Evolutionary conservation across 441 rosid species (phyloP), one percentile per base, ranked within the genome.

Genomic region (Populus hybrid): DNA sequence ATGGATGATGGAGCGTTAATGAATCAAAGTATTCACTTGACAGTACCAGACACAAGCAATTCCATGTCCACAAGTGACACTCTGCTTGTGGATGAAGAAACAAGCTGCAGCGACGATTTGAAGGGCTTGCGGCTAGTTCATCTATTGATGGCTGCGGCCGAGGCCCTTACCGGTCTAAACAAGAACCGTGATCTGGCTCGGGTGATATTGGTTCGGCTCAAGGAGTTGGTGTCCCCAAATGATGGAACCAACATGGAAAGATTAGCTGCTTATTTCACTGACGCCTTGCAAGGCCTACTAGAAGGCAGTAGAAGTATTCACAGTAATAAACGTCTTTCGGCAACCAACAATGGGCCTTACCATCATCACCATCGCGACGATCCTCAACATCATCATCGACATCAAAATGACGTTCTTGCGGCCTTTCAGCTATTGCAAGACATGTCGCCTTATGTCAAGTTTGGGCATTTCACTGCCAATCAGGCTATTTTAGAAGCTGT

Each of bases 141-240:
- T 78, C 88, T 94, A 53, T 77, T 94, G 70, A 89, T 91, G 89
- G 98, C 97, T 0, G 94, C 97, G 0, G 97, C 97, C 0, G 98
- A 94, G 86, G 97, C 97, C 14, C 84, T 90, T 16, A 85, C 88
- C 5, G 95, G 92, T 14, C 84, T 74, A 0, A 85, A 84, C 78
- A 87, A 87, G 73, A 84, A 88, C 83, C 87, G 81, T 9, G 98
- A 89, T 80, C 76, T 92, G 87, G 92, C 93, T 82, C 90, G 89
- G 59, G 97, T 94, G 89, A 84, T 94, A 90, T 89, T 94, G 90
- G 84, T 87, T 87, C 95, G 93, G 91, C 95, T 94, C 89, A 91
- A 90, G 89, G 95, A 90, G 73, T 86, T 94, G 91, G 94, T 86
- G 38, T 89, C 94, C 76, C 85, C 90, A 4, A 79, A 61, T 36